Evolutionary conservation across 208 protist species (phyloP).

Genomic region (Kentomonas sorsogonicus): DNA sequence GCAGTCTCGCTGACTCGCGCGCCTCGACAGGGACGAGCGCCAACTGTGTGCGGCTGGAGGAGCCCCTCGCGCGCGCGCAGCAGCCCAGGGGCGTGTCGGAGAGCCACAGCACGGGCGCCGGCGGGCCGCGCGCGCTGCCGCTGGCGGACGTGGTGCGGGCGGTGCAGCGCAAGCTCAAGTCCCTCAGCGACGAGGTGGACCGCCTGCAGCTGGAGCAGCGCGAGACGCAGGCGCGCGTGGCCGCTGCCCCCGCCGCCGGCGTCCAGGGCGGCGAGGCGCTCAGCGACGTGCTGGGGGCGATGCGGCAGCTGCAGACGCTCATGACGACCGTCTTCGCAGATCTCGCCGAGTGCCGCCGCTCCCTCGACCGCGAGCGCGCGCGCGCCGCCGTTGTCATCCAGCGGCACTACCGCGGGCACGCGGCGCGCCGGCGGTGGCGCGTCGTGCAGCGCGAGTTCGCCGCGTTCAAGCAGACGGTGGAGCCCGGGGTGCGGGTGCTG

Average conservation of each 20-base stretch:
- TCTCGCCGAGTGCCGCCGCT: slow-evolving; percentile 48
- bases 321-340: slow-evolving; percentile 64
- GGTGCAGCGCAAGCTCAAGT: slow-evolving; percentile 70
- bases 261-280: neutral
- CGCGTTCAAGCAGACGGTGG: slow-evolving; percentile 38
- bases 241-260: neutral
- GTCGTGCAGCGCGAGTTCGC: slow-evolving; percentile 33
- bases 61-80: neutral
- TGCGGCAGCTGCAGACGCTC: slow-evolving; percentile 47
- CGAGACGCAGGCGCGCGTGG: slow-evolving; percentile 32
- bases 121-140: neutral
- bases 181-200: slow-evolving; percentile 54
- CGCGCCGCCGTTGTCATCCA: slow-evolving; percentile 72
- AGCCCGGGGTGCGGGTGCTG: slow-evolving; percentile 23
- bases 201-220: slow-evolving; percentile 62
- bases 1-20: too few species aligned
- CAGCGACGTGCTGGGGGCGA: slow-evolving; percentile 34
- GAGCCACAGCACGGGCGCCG: neutral
- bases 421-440: slow-evolving; percentile 41
- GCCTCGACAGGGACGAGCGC: too few species aligned
- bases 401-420: slow-evolving; percentile 63
- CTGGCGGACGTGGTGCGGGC: slow-evolving; percentile 41
- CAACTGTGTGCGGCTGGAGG: neutral
- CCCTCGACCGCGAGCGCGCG: slow-evolving; percentile 37
- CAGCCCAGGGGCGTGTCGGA: neutral